phyloP scores from a whole-genome alignment of 2,329 filamentous ascomycete species.

The Alternaria angustiovoidea region DNA sequence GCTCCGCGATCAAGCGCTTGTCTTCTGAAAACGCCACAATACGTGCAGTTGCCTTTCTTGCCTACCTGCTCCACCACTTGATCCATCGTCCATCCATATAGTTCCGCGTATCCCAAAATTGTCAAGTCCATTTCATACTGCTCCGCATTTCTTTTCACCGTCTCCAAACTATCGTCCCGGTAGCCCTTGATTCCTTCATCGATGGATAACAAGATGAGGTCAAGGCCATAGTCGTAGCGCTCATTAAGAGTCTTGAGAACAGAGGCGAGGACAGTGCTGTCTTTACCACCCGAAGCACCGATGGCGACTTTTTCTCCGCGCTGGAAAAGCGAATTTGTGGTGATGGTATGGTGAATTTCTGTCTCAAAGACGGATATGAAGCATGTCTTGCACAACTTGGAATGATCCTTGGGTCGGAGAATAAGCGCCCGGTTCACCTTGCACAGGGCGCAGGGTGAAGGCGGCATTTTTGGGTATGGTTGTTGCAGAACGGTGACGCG shows the following conservation, averaged over 20 bases:
- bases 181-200: constrained; percentile 98
- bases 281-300: constrained; percentile 95
- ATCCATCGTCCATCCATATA: constrained; percentile 99
- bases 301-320: constrained; percentile 90
- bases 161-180: constrained; percentile 93
- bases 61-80: constrained; percentile 95
- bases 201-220: constrained; percentile 87
- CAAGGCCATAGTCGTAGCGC: constrained; percentile 82
- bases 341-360: constrained; percentile 93
- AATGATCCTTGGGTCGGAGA: constrained; percentile 91
- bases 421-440: constrained; percentile 81
- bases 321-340: constrained; percentile 78
- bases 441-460: constrained; percentile 78
- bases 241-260: constrained; percentile 95
- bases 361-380: constrained; percentile 89
- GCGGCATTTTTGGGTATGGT: constrained; percentile 68
- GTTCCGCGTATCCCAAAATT: constrained; percentile 89
- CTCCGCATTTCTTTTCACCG: constrained; percentile 89
- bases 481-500: constrained; percentile 5
- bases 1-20: constrained; percentile 94
- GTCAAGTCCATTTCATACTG: constrained; percentile 93
- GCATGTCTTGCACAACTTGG: constrained; percentile 89
- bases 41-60: constrained; percentile 99
- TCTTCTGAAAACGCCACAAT: constrained; percentile 93
- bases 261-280: constrained; percentile 93